These are phyloP conservation scores for Eutrema heterophyllum DNA, from an alignment of 345 rosid genomes.

Conservation along the genomic window DNA sequence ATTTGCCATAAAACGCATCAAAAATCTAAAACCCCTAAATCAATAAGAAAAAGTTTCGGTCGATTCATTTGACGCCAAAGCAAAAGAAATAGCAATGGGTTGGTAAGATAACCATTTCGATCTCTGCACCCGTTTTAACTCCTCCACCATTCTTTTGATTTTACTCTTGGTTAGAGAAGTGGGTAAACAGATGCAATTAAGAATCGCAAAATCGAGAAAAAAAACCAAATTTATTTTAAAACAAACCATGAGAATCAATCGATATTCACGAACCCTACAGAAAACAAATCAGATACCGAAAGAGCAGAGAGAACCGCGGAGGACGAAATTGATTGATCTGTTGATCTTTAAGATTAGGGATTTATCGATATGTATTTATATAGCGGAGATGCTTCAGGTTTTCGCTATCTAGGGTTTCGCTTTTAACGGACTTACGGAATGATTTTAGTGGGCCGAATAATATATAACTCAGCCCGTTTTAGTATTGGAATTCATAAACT, in stretches of 20 bases:
- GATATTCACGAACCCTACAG: neutral
- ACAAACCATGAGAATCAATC: neutral
- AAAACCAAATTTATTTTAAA: neutral
- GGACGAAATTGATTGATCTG: neutral
- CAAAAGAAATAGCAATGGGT: constrained; percentile 22
- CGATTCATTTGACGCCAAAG: constrained; percentile 38
- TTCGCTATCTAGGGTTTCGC: constrained; percentile 18
- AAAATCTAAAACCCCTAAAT: too few species aligned
- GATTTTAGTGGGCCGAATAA: neutral
- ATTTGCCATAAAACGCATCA: constrained; percentile 8
- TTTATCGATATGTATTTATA: neutral
- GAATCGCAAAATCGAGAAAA: neutral
- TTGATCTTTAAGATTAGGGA: neutral
- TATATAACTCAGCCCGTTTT: neutral
- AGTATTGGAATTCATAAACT: too few species aligned
- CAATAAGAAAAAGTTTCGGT: neutral
- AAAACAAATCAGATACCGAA: neutral
- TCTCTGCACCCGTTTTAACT: constrained; percentile 25
- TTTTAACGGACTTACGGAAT: neutral
- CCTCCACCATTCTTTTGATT: constrained; percentile 1
- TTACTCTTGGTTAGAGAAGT: neutral
- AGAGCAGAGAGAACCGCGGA: too few species aligned
- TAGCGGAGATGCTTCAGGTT: constrained; percentile 1
- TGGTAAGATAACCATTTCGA: constrained; percentile 33
- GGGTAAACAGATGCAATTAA: constrained; percentile 39